phyloP scores from a whole-genome alignment of 805 yeast species.

The Zygosaccharomyces lentus region DNA sequence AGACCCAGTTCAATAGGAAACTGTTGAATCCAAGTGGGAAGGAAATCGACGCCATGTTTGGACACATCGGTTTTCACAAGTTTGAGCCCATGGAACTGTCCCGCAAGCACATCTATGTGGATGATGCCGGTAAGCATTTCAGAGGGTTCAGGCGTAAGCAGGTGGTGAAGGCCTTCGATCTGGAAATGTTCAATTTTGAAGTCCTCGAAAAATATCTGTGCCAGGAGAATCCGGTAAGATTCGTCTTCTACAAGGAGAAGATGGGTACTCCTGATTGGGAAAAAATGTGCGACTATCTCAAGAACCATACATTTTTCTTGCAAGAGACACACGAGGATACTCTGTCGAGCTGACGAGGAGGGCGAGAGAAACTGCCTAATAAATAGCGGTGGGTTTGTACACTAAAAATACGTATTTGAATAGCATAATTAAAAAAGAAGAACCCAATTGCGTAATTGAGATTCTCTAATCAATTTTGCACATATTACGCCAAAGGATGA shows the following conservation, averaged over 20 bases:
- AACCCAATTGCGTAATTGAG: too few relatives aligned
- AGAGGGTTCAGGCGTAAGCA: constrained; percentile 21
- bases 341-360: neutral
- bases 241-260: constrained; percentile 16
- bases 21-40: constrained; percentile 16
- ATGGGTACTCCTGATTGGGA: constrained; percentile 17
- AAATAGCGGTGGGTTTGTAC: neutral
- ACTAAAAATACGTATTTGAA: neutral
- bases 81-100: constrained; percentile 34
- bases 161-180: constrained; percentile 21
- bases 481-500: too few relatives aligned
- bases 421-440: too few relatives aligned
- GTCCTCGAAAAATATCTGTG: constrained; percentile 20
- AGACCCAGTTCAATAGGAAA: constrained; percentile 12
- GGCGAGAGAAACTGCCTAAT: neutral
- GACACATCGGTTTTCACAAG: constrained; percentile 39
- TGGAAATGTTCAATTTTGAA: constrained; percentile 25
- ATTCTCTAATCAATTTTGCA: too few relatives aligned
- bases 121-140: constrained; percentile 22
- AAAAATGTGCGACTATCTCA: constrained; percentile 22
- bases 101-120: constrained; percentile 15
- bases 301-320: constrained; percentile 17
- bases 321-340: constrained; percentile 7
- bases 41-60: constrained; percentile 30
- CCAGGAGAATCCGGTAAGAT: constrained; percentile 13